Evolutionary conservation across 495 filamentous ascomycete species (phyloP), one percentile per base, ranked within the genome.

Genomic region (Podospora fimiseda): DNA sequence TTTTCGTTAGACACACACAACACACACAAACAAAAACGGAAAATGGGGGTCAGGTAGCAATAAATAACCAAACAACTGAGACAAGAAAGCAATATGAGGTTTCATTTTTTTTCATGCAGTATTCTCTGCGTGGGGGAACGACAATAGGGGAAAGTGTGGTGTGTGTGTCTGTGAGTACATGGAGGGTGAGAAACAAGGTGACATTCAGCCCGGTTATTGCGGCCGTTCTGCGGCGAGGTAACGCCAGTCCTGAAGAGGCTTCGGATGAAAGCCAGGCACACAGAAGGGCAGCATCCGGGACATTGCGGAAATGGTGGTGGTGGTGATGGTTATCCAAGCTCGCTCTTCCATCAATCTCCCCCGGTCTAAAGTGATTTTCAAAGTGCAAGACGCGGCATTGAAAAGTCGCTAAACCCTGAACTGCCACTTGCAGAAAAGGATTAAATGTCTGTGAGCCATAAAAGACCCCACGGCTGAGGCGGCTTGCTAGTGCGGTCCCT

Each of bases 371-470:
- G 43, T 46, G 46, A 58, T 50, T 59, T 44, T 59, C 46, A 43
- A 44, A 13, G 43, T 54, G 61, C 51, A 54, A 63, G 56, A 37
- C 58, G 56, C 58, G 65, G 65, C 58, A 68, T 61, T 62, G 53
- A 62, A 40, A 52, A 27, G n/a, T n/a, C n/a, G n/a, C n/a, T n/a
- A n/a, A n/a, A n/a, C n/a, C 27, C 27, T 33, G 27, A 33, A 33
- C 5, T 33, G 5, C 27, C 27, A 11, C 27, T 33, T 33, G 27
- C 5, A 33, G 11, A 33, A 33, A 33, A 33, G 11, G 11, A 33
- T 33, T 33, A 11, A 5, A 33, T 6, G 27, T 33, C 27, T 33
- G 27, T 33, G 27, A 33, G 11, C 27, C 27, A 6, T 47, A 22
- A 51, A 18, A 39, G 30, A 53, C 22, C 19, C 47, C 46, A 42